These are phyloP conservation scores for Eucalyptus virginea DNA, from an alignment of 345 rosid species.

Conservation along the genomic window DNA sequence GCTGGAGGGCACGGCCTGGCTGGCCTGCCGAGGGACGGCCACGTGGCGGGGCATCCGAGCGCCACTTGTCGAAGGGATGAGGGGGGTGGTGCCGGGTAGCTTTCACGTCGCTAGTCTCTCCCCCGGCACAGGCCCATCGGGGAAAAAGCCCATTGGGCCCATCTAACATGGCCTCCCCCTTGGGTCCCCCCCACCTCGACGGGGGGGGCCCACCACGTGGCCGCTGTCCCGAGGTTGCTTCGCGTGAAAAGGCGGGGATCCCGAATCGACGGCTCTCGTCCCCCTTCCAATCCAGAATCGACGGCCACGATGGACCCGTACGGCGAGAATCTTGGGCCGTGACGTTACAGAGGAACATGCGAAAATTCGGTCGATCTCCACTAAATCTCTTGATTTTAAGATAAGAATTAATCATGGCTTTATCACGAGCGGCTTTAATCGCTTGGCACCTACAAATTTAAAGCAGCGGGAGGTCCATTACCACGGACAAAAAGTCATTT, in stretches of 20 bases:
- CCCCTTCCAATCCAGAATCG: not conserved
- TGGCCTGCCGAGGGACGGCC: not conserved
- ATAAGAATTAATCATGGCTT: not conserved
- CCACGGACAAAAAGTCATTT: not conserved
- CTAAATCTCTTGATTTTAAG: not conserved
- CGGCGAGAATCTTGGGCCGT: not conserved
- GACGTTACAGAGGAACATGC: not conserved
- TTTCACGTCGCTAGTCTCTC: slow-evolving; percentile 1
- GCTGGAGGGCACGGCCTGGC: not conserved
- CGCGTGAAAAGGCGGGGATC: not conserved
- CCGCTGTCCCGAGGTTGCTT: not conserved
- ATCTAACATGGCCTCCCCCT: not conserved
- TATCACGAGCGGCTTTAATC: not conserved
- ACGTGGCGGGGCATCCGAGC: slow-evolving; percentile 1
- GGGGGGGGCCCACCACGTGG: not conserved
- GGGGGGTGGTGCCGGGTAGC: not conserved
- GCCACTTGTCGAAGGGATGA: slow-evolving; percentile 7
- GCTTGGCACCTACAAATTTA: not conserved
- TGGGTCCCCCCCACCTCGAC: not conserved
- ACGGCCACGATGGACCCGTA: not conserved
- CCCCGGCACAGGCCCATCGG: not conserved
- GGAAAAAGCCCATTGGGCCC: not conserved
- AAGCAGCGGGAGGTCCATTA: not conserved
- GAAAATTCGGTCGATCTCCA: not conserved
- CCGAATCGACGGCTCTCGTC: not conserved